Percentiles rank a stretch among this genome's conserved stretches.
Conservation (phyloP, 768 basidiomycete genomes). For the Postia placenta region DNA sequence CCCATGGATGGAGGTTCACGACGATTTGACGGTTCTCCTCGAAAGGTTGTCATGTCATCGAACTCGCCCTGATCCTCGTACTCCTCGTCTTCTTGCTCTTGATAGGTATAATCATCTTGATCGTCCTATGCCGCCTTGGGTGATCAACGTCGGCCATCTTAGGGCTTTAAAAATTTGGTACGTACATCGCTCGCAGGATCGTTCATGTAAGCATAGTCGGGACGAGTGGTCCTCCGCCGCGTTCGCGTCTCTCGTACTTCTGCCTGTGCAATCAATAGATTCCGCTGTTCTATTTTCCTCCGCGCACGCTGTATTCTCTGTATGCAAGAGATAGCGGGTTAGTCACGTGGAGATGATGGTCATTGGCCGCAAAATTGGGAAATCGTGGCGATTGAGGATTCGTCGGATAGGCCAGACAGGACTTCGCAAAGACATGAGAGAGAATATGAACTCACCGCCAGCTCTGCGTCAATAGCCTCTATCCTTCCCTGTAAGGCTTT, state of each 20-base stretch:
- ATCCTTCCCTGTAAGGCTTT: constrained; percentile 56
- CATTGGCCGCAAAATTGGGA: constrained; percentile 1
- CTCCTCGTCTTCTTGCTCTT: constrained; percentile 63
- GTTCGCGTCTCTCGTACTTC: constrained; percentile 79
- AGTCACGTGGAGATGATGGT: constrained; percentile 13
- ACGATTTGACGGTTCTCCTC: constrained; percentile 13
- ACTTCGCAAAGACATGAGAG: neutral
- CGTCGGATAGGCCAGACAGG: neutral
- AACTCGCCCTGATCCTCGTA: constrained; percentile 45
- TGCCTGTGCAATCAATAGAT: constrained; percentile 61
- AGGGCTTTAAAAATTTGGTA: no score
- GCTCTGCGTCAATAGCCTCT: constrained; percentile 61
- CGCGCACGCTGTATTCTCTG: constrained; percentile 69
- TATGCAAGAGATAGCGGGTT: constrained; percentile 8
- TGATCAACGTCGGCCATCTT: no score
- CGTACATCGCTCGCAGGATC: constrained; percentile 58
- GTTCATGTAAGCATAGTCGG: constrained; percentile 78
- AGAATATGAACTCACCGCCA: constrained; percentile 45
- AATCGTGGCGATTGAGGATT: neutral
- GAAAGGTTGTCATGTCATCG: constrained; percentile 32
- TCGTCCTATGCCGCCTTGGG: no score
- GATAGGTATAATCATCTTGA: constrained; percentile 58
- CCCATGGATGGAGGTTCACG: constrained; percentile 13
- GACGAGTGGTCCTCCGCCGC: constrained; percentile 61
- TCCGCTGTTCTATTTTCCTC: constrained; percentile 64